Conservation (phyloP, 257 asterid genomes). For the Solanum chaucha region DNA sequence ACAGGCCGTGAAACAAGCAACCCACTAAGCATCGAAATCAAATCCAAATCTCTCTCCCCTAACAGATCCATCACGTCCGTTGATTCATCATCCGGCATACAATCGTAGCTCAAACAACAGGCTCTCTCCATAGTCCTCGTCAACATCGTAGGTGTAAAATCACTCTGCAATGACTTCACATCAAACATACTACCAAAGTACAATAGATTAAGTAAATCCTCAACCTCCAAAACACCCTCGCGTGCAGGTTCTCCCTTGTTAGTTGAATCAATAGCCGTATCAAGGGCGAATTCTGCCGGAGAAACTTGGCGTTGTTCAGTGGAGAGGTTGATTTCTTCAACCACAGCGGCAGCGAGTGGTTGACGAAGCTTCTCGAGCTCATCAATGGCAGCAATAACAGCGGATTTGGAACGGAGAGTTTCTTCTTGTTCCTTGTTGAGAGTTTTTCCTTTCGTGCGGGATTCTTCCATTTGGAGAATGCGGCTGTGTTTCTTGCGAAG, state of each 20-base stretch:
- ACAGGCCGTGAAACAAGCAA: conserved; percentile 54
- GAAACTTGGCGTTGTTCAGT: neutral
- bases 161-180: conserved; percentile 27
- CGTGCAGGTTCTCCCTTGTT: neutral
- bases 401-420: conserved; percentile 58
- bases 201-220: conserved; percentile 57
- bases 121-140: conserved; percentile 76
- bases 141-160: conserved; percentile 32
- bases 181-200: conserved; percentile 73
- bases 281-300: neutral
- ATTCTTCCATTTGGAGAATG: too few relatives aligned
- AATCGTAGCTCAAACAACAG: conserved; percentile 76
- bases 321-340: conserved; percentile 50
- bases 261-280: neutral
- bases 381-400: conserved; percentile 45
- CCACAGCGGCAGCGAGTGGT: conserved; percentile 53
- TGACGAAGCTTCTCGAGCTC: conserved; percentile 72
- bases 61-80: conserved; percentile 36
- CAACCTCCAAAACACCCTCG: neutral
- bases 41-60: conserved; percentile 70
- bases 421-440: conserved; percentile 34
- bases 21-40: conserved; percentile 54
- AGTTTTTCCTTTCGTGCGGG: too few relatives aligned
- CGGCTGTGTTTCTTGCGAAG: too few relatives aligned
- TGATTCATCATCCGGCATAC: conserved; percentile 67